Base-by-base conservation (phyloP, 129 eudicot species). In the Chrysanthemum makinoi region DNA sequence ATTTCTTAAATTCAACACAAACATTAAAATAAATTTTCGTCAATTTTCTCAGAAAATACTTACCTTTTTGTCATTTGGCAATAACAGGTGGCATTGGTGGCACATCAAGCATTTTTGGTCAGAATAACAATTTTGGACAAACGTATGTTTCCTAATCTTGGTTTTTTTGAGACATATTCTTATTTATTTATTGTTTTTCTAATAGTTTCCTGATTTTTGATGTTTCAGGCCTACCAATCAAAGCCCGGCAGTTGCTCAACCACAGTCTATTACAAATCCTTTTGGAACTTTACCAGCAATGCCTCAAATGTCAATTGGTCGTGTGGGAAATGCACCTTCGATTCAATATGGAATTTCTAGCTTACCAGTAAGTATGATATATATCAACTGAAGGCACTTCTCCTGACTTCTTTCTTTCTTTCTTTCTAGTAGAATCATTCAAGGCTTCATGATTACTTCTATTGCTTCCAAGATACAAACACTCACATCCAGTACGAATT, bases 311-410 rank as follows among this genome's bases (percentile, higher is more conserved):
- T 90, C 97, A 64, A 84, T 90, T 66, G 97, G 97, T 4, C 90
- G 85, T 58, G 63, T 79, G 13, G 99, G 99, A 68, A 84, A 85
- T 74, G 84, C 97, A 66, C 88, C 96, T 50, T 87, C 97, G 61
- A 75, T 94, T 71, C 99, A 94, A 76, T 94, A 94, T 79, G 99
- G 99, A 71, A 94, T 94, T 66, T 90, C 99, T 53, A 89, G 94
- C 84, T 77, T 94, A 84, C 99, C 99, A 50, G 99, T 94, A 80
- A 87, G 90, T 80, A 28, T 65, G 46, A 39, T 66, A n/a, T 17
- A 39, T 39, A 7, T 39, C 14, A 33, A 33, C 19, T 66, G 2
- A 5, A 15, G 66, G 46, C 20, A 62, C 66, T 62, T 30, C 1
- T 28, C 6, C 15, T 0, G 46, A n/a, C 46, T 14, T 35, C 6